Evolutionary conservation across 345 rosid genomes (phyloP), one percentile per base, ranked within the genome.

Genomic region (Viola odorata): DNA sequence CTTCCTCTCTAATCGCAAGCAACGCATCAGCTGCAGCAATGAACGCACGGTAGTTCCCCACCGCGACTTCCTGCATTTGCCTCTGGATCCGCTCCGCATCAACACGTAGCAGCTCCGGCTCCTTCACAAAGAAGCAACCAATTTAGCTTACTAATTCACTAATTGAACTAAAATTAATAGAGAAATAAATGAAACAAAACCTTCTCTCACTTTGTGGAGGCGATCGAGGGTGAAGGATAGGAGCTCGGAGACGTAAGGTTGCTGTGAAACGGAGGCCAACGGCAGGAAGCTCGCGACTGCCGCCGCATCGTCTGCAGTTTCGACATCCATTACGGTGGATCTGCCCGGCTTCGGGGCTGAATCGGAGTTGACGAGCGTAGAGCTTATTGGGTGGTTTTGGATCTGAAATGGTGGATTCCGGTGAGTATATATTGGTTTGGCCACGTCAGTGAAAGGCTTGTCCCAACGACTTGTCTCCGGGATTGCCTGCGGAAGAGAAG

Each of bases 141-240:
- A 36, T 11, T 53, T 36, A 58, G 50, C 41, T 15, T 12, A 23
- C 32, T 23, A 23, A 2, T 23, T 16, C 50, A 40, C 41, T 47
- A 41, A 6, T n/a, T 45, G n/a, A 40, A 32, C 10, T 49, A 10
- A 0, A 45, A 57, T 48, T 32, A 41, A 16, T 32, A 37, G 8
- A 36, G 16, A 15, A 63, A n/a, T 11, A 13, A 32, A 8, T 36
- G 14, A 12, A 58, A 16, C 45, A n/a, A n/a, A n/a, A n/a, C n/a
- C n/a, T n/a, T n/a, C n/a, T n/a, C n/a, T n/a, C n/a, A n/a, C n/a
- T 89, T 94, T 94, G 82, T 90, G 97, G 59, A 90, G 96, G 59
- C 96, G 96, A 75, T 92, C 98, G 71, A 89, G 98, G 74, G 98
- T 89, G 84, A 92, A 92, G 40, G 96, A 94, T 63, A 94, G 97